Evolutionary conservation across 495 filamentous ascomycete genomes (phyloP).

Genomic region (Margaritispora aquatica): DNA sequence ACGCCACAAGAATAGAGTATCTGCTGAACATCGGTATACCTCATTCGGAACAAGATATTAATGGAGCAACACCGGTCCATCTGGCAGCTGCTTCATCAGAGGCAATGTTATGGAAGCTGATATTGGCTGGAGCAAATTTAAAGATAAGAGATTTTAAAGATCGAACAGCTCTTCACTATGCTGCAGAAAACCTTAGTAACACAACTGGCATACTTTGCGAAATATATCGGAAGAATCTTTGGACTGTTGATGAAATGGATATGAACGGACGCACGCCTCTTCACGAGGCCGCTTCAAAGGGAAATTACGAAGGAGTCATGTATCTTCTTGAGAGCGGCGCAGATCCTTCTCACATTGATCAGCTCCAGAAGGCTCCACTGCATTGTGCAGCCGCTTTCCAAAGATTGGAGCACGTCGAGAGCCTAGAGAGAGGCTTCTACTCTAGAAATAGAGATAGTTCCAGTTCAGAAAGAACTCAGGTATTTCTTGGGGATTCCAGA

Average conservation of each 20-base stretch:
- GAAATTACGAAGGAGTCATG: slow-evolving; percentile 29
- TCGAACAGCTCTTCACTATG: slow-evolving; percentile 3
- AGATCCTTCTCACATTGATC: slow-evolving; percentile 7
- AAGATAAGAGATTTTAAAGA: not conserved
- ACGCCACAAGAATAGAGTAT: not conserved
- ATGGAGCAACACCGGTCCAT: not conserved
- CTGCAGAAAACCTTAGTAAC: slow-evolving; percentile 19
- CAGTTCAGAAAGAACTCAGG: too few species aligned
- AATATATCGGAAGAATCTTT: slow-evolving; percentile 9
- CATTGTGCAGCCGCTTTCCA: not conserved
- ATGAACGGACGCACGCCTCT: slow-evolving; percentile 25
- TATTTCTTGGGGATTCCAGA: not conserved
- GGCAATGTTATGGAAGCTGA: not conserved
- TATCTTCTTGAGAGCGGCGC: slow-evolving; percentile 30
- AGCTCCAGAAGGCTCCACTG: not conserved
- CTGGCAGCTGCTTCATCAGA: not conserved
- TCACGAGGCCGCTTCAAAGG: slow-evolving; percentile 33
- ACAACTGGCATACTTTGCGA: slow-evolving; percentile 30
- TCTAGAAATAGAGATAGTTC: too few species aligned
- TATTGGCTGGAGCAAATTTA: not conserved
- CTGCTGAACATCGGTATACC: not conserved
- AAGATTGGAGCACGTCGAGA: not conserved
- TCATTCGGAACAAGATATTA: not conserved
- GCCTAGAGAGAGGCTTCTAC: not conserved
- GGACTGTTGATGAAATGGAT: slow-evolving; percentile 20